Conservation (phyloP, 2,329 filamentous ascomycete species). For the Remersonia thermophila region DNA sequence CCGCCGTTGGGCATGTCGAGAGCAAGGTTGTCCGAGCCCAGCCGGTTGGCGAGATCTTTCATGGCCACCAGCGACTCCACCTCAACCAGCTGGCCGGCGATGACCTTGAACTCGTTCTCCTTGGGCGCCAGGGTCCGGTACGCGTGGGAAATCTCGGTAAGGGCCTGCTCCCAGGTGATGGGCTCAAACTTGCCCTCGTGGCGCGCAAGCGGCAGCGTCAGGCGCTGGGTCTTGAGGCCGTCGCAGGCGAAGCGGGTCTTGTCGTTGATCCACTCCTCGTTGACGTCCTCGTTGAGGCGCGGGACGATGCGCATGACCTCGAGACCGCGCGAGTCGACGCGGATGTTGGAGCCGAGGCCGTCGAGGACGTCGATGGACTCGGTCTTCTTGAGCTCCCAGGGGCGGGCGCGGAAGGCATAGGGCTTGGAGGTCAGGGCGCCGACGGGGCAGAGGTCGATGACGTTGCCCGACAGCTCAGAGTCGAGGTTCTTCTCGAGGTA, state of each 20-base stretch:
- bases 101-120: conserved; percentile 89
- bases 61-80: conserved; percentile 89
- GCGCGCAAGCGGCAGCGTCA: conserved; percentile 84
- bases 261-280: conserved; percentile 99
- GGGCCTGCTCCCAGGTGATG: conserved; percentile 87
- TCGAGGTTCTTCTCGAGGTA: conserved; percentile 92
- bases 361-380: conserved; percentile 94
- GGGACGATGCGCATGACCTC: conserved; percentile 94
- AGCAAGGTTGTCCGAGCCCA: conserved; percentile 90
- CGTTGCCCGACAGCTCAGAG: conserved; percentile 89
- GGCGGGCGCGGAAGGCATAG: conserved; percentile 90
- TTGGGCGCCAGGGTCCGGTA: conserved; percentile 69
- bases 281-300: conserved; percentile 91
- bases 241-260: conserved; percentile 95
- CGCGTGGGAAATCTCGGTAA: conserved; percentile 73
- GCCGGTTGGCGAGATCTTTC: conserved; percentile 93
- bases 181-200: conserved; percentile 85
- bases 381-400: conserved; percentile 93
- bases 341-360: conserved; percentile 84
- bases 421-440: conserved; percentile 94
- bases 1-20: conserved; percentile 80
- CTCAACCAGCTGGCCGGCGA: conserved; percentile 84
- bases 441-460: conserved; percentile 96
- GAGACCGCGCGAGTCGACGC: conserved; percentile 81
- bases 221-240: conserved; percentile 86